Percentiles rank a stretch among this genome's conserved stretches.
Evolutionary conservation across 164 flowering plant genomes (phyloP).

Genomic region (Warburgia ugandensis): DNA sequence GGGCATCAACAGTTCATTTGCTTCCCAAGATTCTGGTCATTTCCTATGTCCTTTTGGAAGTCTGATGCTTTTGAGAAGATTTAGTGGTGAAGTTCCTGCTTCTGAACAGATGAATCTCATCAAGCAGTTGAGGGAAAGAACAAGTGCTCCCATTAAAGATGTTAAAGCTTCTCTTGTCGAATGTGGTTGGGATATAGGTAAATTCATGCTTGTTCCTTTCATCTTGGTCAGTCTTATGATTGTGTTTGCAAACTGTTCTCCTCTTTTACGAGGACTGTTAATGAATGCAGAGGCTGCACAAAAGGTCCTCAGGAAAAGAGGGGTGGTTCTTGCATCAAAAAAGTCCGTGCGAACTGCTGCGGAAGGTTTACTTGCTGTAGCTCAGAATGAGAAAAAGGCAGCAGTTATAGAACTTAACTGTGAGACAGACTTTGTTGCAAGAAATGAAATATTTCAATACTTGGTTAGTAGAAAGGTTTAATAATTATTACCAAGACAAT

Average conservation of each 20-base stretch:
- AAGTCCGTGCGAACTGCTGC: slow-evolving; percentile 76
- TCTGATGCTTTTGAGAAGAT: too few relatives aligned
- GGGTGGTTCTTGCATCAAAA: slow-evolving; percentile 74
- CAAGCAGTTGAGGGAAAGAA: slow-evolving; percentile 73
- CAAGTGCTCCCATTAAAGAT: slow-evolving; percentile 92
- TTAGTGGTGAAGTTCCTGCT: slow-evolving; percentile 35
- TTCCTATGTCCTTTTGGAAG: slow-evolving; percentile 11
- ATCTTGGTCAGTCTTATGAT: not conserved
- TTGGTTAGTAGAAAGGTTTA: too few relatives aligned
- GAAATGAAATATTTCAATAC: too few relatives aligned
- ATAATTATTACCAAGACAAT: too few relatives aligned
- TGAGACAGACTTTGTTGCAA: too few relatives aligned
- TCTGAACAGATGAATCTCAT: slow-evolving; percentile 65
- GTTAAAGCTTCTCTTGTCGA: slow-evolving; percentile 72
- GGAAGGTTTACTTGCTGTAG: slow-evolving; percentile 88
- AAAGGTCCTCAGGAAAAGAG: slow-evolving; percentile 82
- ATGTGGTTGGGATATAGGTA: slow-evolving; percentile 86
- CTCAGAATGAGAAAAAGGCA: slow-evolving; percentile 47
- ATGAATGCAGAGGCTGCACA: slow-evolving; percentile 72
- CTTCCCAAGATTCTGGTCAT: slow-evolving; percentile 9
- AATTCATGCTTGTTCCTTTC: not conserved
- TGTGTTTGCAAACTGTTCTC: not conserved
- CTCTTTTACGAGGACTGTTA: not conserved
- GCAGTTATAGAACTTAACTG: too few relatives aligned
- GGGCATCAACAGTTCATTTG: slow-evolving; percentile 5